A percentile compares a stretch with the other conserved stretches of the same genome.
phyloP scores from a whole-genome alignment of 2,329 filamentous ascomycete species.

The Nothophoma quercina region DNA sequence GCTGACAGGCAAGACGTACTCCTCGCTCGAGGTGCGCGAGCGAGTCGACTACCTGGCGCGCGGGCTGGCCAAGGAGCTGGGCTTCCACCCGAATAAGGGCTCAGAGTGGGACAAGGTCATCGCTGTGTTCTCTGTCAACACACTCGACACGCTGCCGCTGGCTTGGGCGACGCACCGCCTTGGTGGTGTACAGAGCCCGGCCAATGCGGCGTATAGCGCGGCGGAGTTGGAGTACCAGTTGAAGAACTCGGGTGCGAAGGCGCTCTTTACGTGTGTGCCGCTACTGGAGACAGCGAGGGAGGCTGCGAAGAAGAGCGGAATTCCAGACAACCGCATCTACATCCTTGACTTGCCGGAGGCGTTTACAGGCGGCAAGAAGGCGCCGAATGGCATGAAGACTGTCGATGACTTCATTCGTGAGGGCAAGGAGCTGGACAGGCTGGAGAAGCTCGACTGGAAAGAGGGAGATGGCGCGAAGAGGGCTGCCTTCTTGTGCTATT shows the following conservation, averaged over 20 bases:
- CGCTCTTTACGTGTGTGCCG: constrained; percentile 74
- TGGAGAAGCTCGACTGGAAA: constrained; percentile 66
- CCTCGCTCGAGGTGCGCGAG: constrained; percentile 67
- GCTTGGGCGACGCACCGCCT: constrained; percentile 78
- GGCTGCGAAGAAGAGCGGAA: constrained; percentile 68
- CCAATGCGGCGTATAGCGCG: constrained; percentile 76
- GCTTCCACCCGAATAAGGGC: constrained; percentile 73
- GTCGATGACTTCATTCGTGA: constrained; percentile 70
- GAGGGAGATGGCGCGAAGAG: constrained; percentile 72
- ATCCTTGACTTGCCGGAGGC: constrained; percentile 71
- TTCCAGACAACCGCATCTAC: constrained; percentile 71
- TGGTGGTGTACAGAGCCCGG: constrained; percentile 76
- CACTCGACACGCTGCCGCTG: constrained; percentile 78
- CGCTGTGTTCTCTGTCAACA: constrained; percentile 80
- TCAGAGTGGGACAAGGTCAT: constrained; percentile 84
- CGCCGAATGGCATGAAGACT: constrained; percentile 64
- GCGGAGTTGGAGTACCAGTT: constrained; percentile 76
- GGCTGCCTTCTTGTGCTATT: constrained; percentile 80
- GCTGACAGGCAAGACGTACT: constrained; percentile 72
- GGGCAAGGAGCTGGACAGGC: constrained; percentile 62
- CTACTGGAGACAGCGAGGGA: constrained; percentile 70
- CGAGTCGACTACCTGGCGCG: constrained; percentile 73
- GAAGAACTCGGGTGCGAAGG: constrained; percentile 71
- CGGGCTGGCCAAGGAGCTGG: constrained; percentile 73
- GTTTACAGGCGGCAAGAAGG: constrained; percentile 57